Evolutionary conservation across 768 basidiomycete genomes (phyloP).

Genomic region (Auricularia sp.): DNA sequence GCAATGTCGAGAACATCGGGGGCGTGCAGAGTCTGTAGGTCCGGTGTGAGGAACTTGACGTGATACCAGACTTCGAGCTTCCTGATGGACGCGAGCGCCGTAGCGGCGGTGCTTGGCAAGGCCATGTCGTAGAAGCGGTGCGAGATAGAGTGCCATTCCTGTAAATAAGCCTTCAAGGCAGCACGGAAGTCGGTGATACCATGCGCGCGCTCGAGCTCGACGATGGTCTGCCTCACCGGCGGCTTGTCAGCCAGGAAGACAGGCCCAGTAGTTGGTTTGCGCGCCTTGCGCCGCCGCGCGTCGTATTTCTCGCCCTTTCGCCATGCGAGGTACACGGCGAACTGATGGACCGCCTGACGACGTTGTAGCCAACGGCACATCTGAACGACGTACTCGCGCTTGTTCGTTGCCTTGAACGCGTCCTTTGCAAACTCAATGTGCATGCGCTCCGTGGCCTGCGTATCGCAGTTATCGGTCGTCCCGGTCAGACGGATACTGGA

Average conservation of each 20-base stretch:
- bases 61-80: too few relatives aligned
- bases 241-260: too few relatives aligned
- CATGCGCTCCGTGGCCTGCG: slow-evolving; percentile 28
- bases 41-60: too few relatives aligned
- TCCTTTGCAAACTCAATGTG: slow-evolving; percentile 23
- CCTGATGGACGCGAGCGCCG: too few relatives aligned
- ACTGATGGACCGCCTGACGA: not conserved
- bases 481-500: slow-evolving; percentile 22
- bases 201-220: too few relatives aligned
- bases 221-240: too few relatives aligned
- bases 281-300: not conserved
- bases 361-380: not conserved
- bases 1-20: too few relatives aligned
- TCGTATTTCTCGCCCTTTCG: not conserved
- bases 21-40: too few relatives aligned
- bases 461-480: slow-evolving; percentile 30
- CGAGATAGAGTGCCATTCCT: not conserved
- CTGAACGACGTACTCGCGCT: slow-evolving; percentile 18
- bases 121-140: not conserved
- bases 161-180: not conserved
- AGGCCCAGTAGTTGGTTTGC: too few relatives aligned
- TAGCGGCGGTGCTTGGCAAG: too few relatives aligned
- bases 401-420: slow-evolving; percentile 32
- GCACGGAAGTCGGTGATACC: too few relatives aligned
- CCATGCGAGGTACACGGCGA: not conserved